Conservation (phyloP, 176 grass and related monocot species). For the Hyparrhenia diplandra region DNA sequence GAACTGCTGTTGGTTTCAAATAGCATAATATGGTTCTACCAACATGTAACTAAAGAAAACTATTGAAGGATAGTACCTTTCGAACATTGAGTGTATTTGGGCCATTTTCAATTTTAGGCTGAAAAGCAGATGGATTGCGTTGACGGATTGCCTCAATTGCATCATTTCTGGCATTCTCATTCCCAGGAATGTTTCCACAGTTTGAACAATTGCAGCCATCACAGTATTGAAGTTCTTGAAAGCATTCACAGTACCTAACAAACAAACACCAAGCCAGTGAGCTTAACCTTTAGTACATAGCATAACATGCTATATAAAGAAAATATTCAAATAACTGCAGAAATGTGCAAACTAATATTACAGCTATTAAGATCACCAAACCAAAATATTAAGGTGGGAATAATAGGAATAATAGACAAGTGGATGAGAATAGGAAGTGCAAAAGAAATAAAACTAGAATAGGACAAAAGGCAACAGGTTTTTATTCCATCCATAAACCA, state of each 20-base stretch:
- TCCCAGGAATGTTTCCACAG: conserved; percentile 56
- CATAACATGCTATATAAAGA: not conserved
- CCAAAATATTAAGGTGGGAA: not conserved
- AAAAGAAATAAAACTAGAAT: not conserved
- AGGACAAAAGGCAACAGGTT: not conserved
- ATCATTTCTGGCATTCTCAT: conserved; percentile 49
- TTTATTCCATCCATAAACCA: not conserved
- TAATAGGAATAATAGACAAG: conserved; percentile 8
- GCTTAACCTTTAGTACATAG: conserved; percentile 10
- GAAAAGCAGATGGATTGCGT: conserved; percentile 68
- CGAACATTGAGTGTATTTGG: conserved; percentile 28
- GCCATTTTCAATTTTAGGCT: conserved; percentile 69
- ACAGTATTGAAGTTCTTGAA: conserved; percentile 61
- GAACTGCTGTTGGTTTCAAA: not conserved
- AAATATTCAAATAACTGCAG: conserved; percentile 12
- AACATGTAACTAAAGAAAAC: conserved; percentile 9
- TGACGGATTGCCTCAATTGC: conserved; percentile 46
- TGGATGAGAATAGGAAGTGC: not conserved
- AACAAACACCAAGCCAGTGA: conserved; percentile 12
- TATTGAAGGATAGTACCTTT: conserved; percentile 38
- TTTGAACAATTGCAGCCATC: conserved; percentile 68
- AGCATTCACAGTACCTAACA: conserved; percentile 76
- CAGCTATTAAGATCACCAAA: conserved; percentile 3
- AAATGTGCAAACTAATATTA: not conserved
- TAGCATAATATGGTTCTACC: not conserved